Base-by-base conservation (phyloP, 228 moss, liverwort and hornwort genomes). In the Sphagnum fallax region DNA sequence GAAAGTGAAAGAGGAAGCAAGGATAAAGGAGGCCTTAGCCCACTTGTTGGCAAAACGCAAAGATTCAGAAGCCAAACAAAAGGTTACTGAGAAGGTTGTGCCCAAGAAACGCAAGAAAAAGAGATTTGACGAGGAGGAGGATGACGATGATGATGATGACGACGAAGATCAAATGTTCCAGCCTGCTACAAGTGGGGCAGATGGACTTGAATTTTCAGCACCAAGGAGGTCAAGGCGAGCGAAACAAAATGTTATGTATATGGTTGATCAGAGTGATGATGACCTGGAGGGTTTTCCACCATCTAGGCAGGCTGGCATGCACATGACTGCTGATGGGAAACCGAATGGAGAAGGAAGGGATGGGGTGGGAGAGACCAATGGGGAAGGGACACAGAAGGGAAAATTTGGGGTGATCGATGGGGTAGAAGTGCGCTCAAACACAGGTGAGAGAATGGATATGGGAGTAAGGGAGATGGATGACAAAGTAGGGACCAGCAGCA, bases 241-340 rank as follows among this genome's bases (percentile, higher is more conserved):
- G 5, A 89, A 80, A 75, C 89, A 79, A 65, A 77, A 67, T 73
- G 77, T 86, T 7, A 79, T 79, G 2, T 90, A 85, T 66, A 88
- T 68, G 81, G 77, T 75, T 0, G 81, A 78, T 72, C 74, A 63
- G 48, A 90, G 92, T 50, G 89, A 91, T 51, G 85, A 85, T 16
- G 92, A 92, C 50, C 53, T 84, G 69, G 92, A 87, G 52, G 75
- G 15, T 4, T 64, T 70, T 63, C 78, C 75, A 6, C 32, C 72
- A 6, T 2, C 15, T 6, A 76, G 66, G 70, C 9, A 62, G 51
- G 79, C 76, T 48, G 76, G 52, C 4, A 76, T 65, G 51, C 61
- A 10, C 4, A 64, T 62, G 11, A 57, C 48, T 61, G 80, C 74
- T 11, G 74, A 55, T 49, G 65, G 47, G 12, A 68, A 52, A 51